Percentiles rank a stretch among this genome's conserved stretches.
Conservation (phyloP, 495 filamentous ascomycete species). For the Penicillium bovifimosum region DNA sequence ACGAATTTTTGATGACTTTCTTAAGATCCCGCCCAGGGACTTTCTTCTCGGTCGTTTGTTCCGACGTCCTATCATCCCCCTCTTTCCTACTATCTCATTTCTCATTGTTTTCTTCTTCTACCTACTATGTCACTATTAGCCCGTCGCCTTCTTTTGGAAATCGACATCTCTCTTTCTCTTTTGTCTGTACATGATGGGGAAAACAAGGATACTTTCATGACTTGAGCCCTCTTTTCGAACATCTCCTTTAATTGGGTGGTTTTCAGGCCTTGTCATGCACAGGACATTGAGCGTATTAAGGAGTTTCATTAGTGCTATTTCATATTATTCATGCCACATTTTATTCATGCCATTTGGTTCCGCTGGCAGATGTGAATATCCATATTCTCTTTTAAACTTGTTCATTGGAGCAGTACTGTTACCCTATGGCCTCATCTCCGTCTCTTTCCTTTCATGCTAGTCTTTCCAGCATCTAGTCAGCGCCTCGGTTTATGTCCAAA, state of each 20-base stretch:
- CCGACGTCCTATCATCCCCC: slow-evolving; percentile 1
- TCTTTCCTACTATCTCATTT: slow-evolving; percentile 8
- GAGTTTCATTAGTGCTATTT: slow-evolving; percentile 10
- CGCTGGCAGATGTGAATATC: not conserved
- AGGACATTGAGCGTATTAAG: slow-evolving; percentile 10
- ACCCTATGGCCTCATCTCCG: not conserved
- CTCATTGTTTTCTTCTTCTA: slow-evolving; percentile 10
- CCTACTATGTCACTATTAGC: slow-evolving; percentile 10
- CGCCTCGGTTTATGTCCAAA: not conserved
- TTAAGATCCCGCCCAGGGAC: not conserved
- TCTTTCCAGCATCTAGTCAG: not conserved
- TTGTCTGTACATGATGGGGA: slow-evolving; percentile 32
- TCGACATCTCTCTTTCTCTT: slow-evolving; percentile 5
- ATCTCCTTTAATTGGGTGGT: not conserved
- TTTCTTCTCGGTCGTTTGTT: not conserved
- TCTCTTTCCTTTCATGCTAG: not conserved
- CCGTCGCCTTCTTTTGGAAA: slow-evolving; percentile 1
- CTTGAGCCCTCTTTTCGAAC: slow-evolving; percentile 3
- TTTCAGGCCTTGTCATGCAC: slow-evolving; percentile 8
- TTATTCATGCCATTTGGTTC: slow-evolving; percentile 5
- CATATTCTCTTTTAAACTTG: not conserved
- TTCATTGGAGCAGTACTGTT: not conserved
- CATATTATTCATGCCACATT: slow-evolving; percentile 4
- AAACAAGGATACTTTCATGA: slow-evolving; percentile 19
- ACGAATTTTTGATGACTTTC: slow-evolving; percentile 7